Evolutionary conservation across 2,329 filamentous ascomycete species (phyloP).

Genomic region (Neonectria punicea): DNA sequence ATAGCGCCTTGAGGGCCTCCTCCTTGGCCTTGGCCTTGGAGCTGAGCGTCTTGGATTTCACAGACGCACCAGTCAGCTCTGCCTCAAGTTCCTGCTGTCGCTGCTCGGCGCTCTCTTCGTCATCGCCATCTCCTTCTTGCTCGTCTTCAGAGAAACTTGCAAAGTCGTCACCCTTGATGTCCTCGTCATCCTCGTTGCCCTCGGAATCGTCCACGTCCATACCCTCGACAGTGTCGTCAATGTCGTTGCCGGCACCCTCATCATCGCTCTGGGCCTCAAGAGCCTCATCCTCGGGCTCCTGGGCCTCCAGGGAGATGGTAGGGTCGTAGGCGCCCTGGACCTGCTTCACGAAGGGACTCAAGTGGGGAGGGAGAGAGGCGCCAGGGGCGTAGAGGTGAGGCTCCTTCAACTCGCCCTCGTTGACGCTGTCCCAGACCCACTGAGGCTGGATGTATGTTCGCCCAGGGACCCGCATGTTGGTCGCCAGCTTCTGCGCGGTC

Average conservation of each 20-base stretch:
- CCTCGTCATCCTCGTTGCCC: constrained; percentile 57
- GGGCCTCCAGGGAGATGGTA: constrained; percentile 83
- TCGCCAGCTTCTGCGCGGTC: constrained; percentile 66
- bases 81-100: constrained; percentile 94
- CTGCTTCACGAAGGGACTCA: constrained; percentile 94
- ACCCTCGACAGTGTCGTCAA: constrained; percentile 58
- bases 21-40: constrained; percentile 71
- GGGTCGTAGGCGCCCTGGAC: constrained; percentile 92
- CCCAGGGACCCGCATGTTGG: constrained; percentile 84
- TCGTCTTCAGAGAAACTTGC: constrained; percentile 64
- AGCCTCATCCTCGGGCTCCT: constrained; percentile 88
- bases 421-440: constrained; percentile 98
- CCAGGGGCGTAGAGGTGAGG: constrained; percentile 91
- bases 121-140: constrained; percentile 52
- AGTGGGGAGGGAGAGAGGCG: constrained; percentile 87
- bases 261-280: constrained; percentile 73
- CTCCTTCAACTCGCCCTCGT: constrained; percentile 87
- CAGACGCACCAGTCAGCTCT: constrained; percentile 78
- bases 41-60: constrained; percentile 61
- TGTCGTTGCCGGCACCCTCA: constrained; percentile 48
- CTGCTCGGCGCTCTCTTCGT: constrained; percentile 73
- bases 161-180: constrained; percentile 57
- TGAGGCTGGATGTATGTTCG: constrained; percentile 95
- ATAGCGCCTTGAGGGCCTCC: constrained; percentile 74
- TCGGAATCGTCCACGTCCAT: constrained; percentile 64